phyloP scores from a whole-genome alignment of 257 asterid genomes.

The Solanum pimpinellifolium region DNA sequence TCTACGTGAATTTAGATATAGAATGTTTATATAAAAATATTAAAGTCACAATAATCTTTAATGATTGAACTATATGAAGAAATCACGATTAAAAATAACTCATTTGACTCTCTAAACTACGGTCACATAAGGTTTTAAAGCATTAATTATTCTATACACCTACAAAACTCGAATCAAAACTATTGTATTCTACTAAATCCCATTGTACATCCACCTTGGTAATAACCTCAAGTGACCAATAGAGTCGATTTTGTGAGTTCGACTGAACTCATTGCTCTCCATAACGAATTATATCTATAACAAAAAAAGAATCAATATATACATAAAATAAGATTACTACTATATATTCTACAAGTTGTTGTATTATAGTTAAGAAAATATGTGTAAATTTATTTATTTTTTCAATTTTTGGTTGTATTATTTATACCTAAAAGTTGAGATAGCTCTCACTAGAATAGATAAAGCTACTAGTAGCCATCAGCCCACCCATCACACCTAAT shows the following conservation, averaged over 20 bases:
- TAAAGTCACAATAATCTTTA: neutral
- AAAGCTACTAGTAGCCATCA: slow-evolving; percentile 14
- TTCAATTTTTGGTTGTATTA: neutral
- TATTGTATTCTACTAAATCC: neutral
- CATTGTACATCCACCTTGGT: neutral
- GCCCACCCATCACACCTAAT: slow-evolving; percentile 37
- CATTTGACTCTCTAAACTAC: neutral
- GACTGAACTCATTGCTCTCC: neutral
- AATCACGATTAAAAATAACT: neutral
- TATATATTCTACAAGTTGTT: neutral
- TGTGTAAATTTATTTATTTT: neutral
- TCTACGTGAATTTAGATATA: neutral
- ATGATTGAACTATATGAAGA: neutral
- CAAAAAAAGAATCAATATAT: neutral
- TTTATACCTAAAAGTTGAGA: neutral
- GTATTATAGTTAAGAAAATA: neutral
- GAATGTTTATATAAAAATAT: neutral
- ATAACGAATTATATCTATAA: neutral
- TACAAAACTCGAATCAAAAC: neutral
- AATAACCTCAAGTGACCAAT: neutral
- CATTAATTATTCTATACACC: neutral
- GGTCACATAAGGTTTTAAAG: neutral
- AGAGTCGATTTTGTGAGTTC: neutral
- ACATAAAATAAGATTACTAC: neutral
- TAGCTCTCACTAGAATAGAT: neutral